Evolutionary conservation across 768 basidiomycete species (phyloP).

Genomic region (Rhizopogon sp.): DNA sequence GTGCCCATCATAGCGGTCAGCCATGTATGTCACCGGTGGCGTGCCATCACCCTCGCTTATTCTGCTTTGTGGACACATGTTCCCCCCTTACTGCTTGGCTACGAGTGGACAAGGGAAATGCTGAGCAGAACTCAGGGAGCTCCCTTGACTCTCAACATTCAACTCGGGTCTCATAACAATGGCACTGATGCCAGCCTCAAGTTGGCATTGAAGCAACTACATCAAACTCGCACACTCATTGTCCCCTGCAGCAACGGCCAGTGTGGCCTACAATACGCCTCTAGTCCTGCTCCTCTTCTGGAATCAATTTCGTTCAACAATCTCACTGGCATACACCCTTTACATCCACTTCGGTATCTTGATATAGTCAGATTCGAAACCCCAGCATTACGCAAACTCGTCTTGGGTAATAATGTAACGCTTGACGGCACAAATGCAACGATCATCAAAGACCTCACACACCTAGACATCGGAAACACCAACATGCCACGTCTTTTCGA

Average conservation of each 20-base stretch:
- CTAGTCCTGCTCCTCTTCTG: no score
- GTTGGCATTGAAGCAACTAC: background rate
- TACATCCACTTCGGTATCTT: no score
- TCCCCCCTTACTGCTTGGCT: background rate
- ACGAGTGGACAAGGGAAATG: background rate
- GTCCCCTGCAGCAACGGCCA: background rate
- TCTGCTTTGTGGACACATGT: background rate
- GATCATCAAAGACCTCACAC: background rate
- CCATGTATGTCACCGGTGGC: background rate
- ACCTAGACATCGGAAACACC: background rate
- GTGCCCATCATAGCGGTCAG: background rate
- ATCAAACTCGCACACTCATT: background rate
- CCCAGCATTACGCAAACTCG: background rate
- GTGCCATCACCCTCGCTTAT: background rate
- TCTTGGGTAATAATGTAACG: background rate
- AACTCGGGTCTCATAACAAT: no score
- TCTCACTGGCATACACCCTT: no score
- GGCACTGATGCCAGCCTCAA: background rate
- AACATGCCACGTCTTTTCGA: no score
- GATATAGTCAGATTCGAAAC: background rate
- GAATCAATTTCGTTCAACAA: no score
- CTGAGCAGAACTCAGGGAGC: background rate
- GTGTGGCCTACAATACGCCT: no score
- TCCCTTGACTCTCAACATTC: background rate
- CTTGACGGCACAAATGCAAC: background rate